A percentile compares a stretch with the other conserved stretches of the same genome.
Evolutionary conservation across 768 basidiomycete species (phyloP).

Genomic region (Cyclocybe cylindracea): DNA sequence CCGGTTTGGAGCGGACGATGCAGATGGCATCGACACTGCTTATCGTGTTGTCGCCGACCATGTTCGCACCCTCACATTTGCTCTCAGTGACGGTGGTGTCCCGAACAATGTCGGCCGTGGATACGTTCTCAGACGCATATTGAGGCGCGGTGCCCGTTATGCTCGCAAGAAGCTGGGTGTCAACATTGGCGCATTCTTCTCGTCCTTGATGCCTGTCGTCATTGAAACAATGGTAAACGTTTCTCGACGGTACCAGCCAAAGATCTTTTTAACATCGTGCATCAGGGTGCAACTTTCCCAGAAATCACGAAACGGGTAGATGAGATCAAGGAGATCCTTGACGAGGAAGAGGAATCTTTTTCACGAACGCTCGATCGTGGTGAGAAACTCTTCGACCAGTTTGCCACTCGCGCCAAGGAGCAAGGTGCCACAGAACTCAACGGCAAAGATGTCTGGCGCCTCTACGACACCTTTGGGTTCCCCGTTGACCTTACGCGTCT

Average conservation of each 20-base stretch:
- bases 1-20: slow-evolving; percentile 93
- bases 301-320: slow-evolving; percentile 82
- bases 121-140: slow-evolving; percentile 93
- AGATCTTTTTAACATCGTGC: slow-evolving; percentile 3
- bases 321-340: slow-evolving; percentile 91
- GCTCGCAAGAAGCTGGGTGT: slow-evolving; percentile 94
- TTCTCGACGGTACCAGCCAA: neutral
- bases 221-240: slow-evolving; percentile 80
- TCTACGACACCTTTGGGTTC: slow-evolving; percentile 99
- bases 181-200: slow-evolving; percentile 93
- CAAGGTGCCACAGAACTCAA: slow-evolving; percentile 65
- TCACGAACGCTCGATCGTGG: slow-evolving; percentile 96
- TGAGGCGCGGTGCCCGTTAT: slow-evolving; percentile 93
- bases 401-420: slow-evolving; percentile 67
- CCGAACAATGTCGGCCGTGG: slow-evolving; percentile 96
- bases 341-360: slow-evolving; percentile 98
- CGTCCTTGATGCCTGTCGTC: slow-evolving; percentile 85
- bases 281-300: slow-evolving; percentile 75
- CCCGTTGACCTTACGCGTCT: slow-evolving; percentile 94
- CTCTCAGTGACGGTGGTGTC: slow-evolving; percentile 93
- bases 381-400: slow-evolving; percentile 93
- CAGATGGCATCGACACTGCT: slow-evolving; percentile 94
- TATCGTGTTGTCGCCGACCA: slow-evolving; percentile 98
- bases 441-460: slow-evolving; percentile 94
- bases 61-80: slow-evolving; percentile 92